Percentiles rank a stretch among this genome's conserved stretches.
These are phyloP conservation scores for Aspergillus uvarum DNA, from an alignment of 2,329 filamentous ascomycete species.

Conservation along the genomic window DNA sequence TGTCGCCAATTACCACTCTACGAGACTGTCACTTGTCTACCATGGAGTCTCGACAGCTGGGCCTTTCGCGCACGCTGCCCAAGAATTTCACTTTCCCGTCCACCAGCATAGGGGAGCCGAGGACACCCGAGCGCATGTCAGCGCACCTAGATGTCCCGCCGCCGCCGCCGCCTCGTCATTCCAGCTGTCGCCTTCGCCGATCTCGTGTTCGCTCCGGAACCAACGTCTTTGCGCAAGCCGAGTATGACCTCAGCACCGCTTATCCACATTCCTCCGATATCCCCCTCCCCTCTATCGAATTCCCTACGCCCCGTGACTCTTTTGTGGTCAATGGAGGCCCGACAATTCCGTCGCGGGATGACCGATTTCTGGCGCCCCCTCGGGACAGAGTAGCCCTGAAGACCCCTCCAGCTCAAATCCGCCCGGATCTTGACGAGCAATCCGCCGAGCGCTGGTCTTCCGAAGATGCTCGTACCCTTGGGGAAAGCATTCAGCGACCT, in stretches of 20 bases:
- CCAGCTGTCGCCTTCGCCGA: slow-evolving; percentile 43
- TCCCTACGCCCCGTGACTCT: slow-evolving; percentile 31
- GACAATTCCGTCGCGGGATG: slow-evolving; percentile 29
- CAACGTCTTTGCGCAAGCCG: slow-evolving; percentile 35
- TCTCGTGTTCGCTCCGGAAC: slow-evolving; percentile 41
- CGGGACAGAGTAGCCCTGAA: slow-evolving; percentile 40
- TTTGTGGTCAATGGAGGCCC: slow-evolving; percentile 26
- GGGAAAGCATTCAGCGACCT: slow-evolving; percentile 53
- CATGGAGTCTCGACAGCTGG: slow-evolving; percentile 42
- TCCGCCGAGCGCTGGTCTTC: slow-evolving; percentile 33
- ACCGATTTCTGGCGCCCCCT: slow-evolving; percentile 42
- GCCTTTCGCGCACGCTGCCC: slow-evolving; percentile 47
- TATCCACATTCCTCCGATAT: slow-evolving; percentile 37
- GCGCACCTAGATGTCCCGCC: slow-evolving; percentile 44
- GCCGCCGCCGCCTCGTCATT: slow-evolving; percentile 46
- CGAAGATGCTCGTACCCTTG: slow-evolving; percentile 33
- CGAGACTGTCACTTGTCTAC: slow-evolving; percentile 14
- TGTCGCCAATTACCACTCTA: slow-evolving; percentile 1
- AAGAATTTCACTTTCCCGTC: slow-evolving; percentile 49
- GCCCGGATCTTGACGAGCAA: slow-evolving; percentile 33
- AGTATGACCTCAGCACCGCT: slow-evolving; percentile 37
- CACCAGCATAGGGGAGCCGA: slow-evolving; percentile 36
- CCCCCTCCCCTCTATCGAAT: slow-evolving; percentile 46
- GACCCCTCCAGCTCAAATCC: slow-evolving; percentile 48
- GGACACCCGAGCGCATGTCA: slow-evolving; percentile 44